Base-by-base conservation (phyloP, 176 grass and related monocot genomes). In the Paspalum notatum region DNA sequence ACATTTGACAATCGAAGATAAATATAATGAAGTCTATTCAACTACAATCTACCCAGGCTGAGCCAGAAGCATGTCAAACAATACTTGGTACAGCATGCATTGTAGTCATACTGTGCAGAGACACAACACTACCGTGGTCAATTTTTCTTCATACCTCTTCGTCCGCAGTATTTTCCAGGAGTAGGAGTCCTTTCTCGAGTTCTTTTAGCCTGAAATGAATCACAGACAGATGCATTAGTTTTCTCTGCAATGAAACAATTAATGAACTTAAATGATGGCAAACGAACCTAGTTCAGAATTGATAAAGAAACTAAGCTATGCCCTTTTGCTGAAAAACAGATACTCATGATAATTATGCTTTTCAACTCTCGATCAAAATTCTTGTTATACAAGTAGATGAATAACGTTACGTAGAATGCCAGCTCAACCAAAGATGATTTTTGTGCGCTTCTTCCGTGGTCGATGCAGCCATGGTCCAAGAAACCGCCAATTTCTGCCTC, bases 101-200 rank as follows among this genome's bases (percentile, higher is more conserved):
- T 21, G 16, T 7, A 47, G 24, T 60, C 24, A 69, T 7, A 48
- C 71, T 15, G 59, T 38, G 40, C 0, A 11, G 17, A 67, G 39
- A 21, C n/a, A 17, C 25, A 88, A 51, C 54, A 82, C n/a, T n/a
- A n/a, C n/a, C n/a, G 6, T 66, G 54, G 26, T 9, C 64, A 27
- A 86, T 16, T 66, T 66, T 6, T 21, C 22, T 74, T 68, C 44
- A 82, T 90, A 94, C 94, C 89, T 97, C 87, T 89, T 32, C 38
- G 67, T 18, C 95, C 92, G 16, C 88, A 85, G 51, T 94, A 98
- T 84, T 91, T 85, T 84, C 95, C 95, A 75, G 92, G 95, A 75
- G 95, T 98, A 77, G 95, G 92, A 70, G 92, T 98, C 84, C 95
- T 92, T 60, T 93, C 90, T 54, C 92, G 86, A 64, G 77, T 98